Evolutionary conservation across 164 flowering plant genomes (phyloP), one percentile per base, ranked within the genome.

Genomic region (Sedum album): DNA sequence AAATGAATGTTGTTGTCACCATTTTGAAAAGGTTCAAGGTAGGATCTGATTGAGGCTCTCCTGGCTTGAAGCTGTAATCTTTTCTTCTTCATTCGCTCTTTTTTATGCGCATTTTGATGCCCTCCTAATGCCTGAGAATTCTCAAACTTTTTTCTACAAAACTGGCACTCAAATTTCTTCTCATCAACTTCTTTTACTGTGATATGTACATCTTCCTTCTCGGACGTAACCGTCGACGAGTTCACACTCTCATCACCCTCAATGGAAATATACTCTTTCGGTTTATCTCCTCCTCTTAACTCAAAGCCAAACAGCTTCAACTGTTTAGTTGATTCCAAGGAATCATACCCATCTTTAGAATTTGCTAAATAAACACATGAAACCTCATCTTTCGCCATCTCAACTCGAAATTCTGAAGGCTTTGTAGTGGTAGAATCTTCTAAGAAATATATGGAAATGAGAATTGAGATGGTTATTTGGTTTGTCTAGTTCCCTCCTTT

Each of bases 81-180:
- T 65, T 90, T 93, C 76, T 84, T 88, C 87, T 85, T 86, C 86
- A 87, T 60, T 51, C 96, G 85, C 76, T 93, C 98, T 76, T 93
- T 93, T 73, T 93, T 93, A 73, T 93, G 98, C 15, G 98, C 98
- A 79, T 93, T 93, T 77, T 93, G 98, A 72, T 93, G 98, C n/a
- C 98, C 98, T 0, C 98, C 98, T 60, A 93, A 74, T 0, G 98
- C 98, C 69, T 93, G 98, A 11, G 98, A 90, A 69, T 88, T 93
- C 6, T 85, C 84, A 53, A 93, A 93, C 63, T 79, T 89, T 75
- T 90, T 93, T 71, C 73, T 79, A 72, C 98, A 93, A 61, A 80
- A 93, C 48, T 86, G 90, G 72, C 98, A 93, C 74, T 84, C 89
- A 46, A 84, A 88, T 71, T 82, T 88, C 84, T 80, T 93, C 35